Conservation (phyloP, 257 asterid species). For the Misopates orontium region DNA sequence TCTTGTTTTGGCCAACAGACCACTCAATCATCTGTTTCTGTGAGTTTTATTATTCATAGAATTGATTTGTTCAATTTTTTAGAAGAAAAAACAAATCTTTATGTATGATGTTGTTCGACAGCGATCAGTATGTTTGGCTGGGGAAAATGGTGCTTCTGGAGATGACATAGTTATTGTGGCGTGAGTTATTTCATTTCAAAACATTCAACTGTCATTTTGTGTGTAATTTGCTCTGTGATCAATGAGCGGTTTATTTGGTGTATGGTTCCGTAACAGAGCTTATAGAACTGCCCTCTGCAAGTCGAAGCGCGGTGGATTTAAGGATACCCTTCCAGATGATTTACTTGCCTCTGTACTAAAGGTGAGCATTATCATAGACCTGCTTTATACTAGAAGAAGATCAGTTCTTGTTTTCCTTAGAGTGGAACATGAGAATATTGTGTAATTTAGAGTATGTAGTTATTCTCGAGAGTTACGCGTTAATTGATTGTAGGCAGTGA, state of each 20-base stretch:
- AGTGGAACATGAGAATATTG: too few species aligned
- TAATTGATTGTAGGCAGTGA: constrained; percentile 53
- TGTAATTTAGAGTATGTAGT: too few species aligned
- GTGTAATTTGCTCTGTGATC: too few species aligned
- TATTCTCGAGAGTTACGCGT: background rate
- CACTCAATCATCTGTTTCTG: constrained; percentile 48
- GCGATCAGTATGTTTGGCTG: constrained; percentile 63
- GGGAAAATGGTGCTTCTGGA: constrained; percentile 52
- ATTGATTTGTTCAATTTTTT: too few species aligned
- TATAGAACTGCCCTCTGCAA: constrained; percentile 85
- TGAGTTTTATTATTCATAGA: constrained; percentile 31
- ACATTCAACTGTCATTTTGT: background rate
- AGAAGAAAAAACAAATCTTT: background rate
- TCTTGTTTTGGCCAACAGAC: constrained; percentile 36
- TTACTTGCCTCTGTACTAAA: constrained; percentile 85
- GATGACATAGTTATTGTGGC: constrained; percentile 91
- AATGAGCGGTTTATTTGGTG: background rate
- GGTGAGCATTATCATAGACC: constrained; percentile 34
- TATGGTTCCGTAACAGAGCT: constrained; percentile 48
- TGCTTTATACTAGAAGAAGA: too few species aligned
- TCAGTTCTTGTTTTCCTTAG: too few species aligned
- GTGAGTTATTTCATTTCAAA: constrained; percentile 50
- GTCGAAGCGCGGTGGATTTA: constrained; percentile 83
- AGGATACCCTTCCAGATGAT: constrained; percentile 89
- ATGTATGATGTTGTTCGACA: constrained; percentile 24